Percentiles rank a stretch among this genome's conserved stretches.
Conservation (phyloP, 257 asterid genomes). For the Ilex aquifolium region DNA sequence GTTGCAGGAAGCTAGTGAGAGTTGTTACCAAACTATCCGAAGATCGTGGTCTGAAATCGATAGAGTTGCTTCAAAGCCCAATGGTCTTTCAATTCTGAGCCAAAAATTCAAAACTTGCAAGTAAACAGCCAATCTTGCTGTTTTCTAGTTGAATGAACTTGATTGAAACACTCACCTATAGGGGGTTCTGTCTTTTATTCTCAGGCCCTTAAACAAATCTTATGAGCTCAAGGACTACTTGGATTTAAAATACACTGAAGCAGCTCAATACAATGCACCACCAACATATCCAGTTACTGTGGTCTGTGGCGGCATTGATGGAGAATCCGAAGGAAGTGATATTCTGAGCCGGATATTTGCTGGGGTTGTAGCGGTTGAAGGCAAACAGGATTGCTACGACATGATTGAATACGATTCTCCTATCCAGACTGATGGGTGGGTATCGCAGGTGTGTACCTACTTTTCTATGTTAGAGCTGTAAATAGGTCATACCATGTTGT, state of each 20-base stretch:
- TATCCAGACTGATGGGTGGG: constrained; percentile 6
- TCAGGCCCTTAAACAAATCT: constrained; percentile 1
- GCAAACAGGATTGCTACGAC: background rate
- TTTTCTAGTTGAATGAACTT: constrained; percentile 2
- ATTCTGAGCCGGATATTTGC: constrained; percentile 5
- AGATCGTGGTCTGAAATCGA: constrained; percentile 4
- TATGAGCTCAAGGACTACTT: constrained; percentile 10
- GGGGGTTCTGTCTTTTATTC: background rate
- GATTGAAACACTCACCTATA: background rate
- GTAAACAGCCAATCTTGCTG: background rate
- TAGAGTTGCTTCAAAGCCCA: constrained; percentile 1
- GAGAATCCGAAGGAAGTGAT: background rate
- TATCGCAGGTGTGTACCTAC: constrained; percentile 6
- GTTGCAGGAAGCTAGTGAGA: constrained; percentile 4
- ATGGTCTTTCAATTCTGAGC: constrained; percentile 5
- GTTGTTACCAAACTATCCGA: constrained; percentile 6
- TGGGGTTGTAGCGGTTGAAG: constrained; percentile 1
- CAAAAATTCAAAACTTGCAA: background rate
- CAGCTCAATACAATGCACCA: constrained; percentile 15
- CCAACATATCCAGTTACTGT: constrained; percentile 4
- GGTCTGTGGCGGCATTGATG: constrained; percentile 6
- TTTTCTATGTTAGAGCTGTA: too few relatives aligned
- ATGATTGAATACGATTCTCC: background rate
- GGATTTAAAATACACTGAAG: background rate
- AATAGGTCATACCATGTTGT: too few relatives aligned